Conservation (phyloP, 2,329 filamentous ascomycete genomes). For the Corynespora cassiicola region DNA sequence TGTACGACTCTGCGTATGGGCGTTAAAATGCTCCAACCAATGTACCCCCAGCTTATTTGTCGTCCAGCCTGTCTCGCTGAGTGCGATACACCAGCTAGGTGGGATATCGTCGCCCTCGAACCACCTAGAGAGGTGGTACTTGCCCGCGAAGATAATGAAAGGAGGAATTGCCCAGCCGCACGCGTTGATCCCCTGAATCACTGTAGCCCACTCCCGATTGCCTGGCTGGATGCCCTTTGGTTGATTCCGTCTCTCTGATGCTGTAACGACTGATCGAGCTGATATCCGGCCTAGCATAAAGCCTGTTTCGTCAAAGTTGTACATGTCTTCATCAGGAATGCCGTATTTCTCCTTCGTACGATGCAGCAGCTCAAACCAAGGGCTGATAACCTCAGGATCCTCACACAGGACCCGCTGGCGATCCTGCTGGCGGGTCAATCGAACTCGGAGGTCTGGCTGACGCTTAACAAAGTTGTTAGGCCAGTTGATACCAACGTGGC, state of each 20-base stretch:
- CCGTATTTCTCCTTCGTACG: constrained; percentile 12
- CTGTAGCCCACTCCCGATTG: constrained; percentile 19
- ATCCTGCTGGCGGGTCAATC: constrained; percentile 7
- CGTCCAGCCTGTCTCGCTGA: constrained; percentile 42
- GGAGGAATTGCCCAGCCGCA: constrained; percentile 13
- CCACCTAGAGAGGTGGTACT: constrained; percentile 10
- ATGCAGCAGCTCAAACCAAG: constrained; percentile 17
- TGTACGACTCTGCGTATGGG: constrained; percentile 25
- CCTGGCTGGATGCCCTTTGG: constrained; percentile 10
- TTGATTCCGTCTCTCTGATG: constrained; percentile 5
- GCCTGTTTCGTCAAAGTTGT: constrained; percentile 18
- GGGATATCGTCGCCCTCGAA: constrained; percentile 9
- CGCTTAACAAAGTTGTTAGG: constrained; percentile 9
- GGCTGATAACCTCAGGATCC: constrained; percentile 12
- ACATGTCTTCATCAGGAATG: constrained; percentile 16
- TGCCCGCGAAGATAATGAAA: constrained; percentile 17
- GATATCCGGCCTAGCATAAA: constrained; percentile 14
- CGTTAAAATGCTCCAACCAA: constrained; percentile 46
- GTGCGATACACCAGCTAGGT: constrained; percentile 34
- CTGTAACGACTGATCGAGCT: constrained; percentile 11
- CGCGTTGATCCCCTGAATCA: constrained; percentile 16
- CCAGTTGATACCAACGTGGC: constrained; percentile 16
- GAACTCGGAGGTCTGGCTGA: constrained; percentile 10
- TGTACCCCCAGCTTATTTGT: constrained; percentile 38
- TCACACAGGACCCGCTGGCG: constrained; percentile 13